These are phyloP conservation scores for Trypanosoma cruzi DNA, from an alignment of 208 protist species.

Conservation along the genomic window DNA sequence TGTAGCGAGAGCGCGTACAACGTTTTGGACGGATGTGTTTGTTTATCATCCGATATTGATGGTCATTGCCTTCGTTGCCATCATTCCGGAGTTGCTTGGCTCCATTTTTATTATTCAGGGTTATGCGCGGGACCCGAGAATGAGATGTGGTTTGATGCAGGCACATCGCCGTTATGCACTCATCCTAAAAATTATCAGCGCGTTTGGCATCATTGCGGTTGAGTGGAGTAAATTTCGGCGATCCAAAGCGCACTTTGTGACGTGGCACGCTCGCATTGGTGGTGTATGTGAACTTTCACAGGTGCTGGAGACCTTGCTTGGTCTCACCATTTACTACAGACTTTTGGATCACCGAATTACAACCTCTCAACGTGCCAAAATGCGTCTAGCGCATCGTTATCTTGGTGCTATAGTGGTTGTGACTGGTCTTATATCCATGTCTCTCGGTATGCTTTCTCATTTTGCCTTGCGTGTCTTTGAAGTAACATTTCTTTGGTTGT, in stretches of 20 bases:
- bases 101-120: slow-evolving; percentile 32
- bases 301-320: slow-evolving; percentile 23
- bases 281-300: slow-evolving; percentile 25
- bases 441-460: slow-evolving; percentile 29
- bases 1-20: background rate
- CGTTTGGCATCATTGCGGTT: slow-evolving; percentile 44
- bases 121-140: background rate
- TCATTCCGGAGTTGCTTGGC: slow-evolving; percentile 50
- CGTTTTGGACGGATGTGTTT: slow-evolving; percentile 31
- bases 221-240: slow-evolving; percentile 60
- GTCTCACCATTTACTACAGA: slow-evolving; percentile 21
- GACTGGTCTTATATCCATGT: slow-evolving; percentile 16
- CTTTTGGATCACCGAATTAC: background rate
- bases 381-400: slow-evolving; percentile 18
- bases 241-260: slow-evolving; percentile 40
- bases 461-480: slow-evolving; percentile 23
- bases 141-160: slow-evolving; percentile 28
- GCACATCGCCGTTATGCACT: slow-evolving; percentile 45
- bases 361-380: background rate
- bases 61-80: slow-evolving; percentile 42
- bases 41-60: slow-evolving; percentile 65
- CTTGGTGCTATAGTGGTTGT: slow-evolving; percentile 11
- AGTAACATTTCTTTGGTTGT: background rate
- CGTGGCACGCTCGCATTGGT: slow-evolving; percentile 47
- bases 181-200: slow-evolving; percentile 36